Evolutionary conservation across 768 basidiomycete species (phyloP).

Genomic region (Nidularia pulvinata): DNA sequence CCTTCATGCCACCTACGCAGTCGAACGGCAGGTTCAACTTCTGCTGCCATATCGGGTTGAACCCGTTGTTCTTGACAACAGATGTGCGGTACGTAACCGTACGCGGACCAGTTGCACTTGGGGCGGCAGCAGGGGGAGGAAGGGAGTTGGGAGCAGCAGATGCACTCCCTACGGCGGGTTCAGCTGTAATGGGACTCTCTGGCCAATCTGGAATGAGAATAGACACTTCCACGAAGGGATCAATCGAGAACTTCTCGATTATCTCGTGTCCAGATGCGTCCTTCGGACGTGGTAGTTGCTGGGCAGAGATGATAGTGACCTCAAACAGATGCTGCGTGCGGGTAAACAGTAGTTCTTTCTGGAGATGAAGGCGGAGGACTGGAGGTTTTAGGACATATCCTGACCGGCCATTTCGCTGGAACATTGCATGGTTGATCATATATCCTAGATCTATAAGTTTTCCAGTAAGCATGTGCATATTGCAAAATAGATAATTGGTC

Average conservation of each 20-base stretch:
- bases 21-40: constrained; percentile 70
- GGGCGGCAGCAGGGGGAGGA: constrained; percentile 7
- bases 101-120: constrained; percentile 19
- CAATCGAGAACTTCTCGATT: constrained; percentile 49
- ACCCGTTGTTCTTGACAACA: constrained; percentile 87
- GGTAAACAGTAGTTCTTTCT: constrained; percentile 60
- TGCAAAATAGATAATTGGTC: not conserved
- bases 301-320: constrained; percentile 77
- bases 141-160: not conserved
- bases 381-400: constrained; percentile 93
- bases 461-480: no score
- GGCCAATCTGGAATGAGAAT: constrained; percentile 80
- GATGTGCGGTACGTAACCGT: constrained; percentile 58
- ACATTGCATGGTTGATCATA: constrained; percentile 97
- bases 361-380: constrained; percentile 54
- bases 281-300: constrained; percentile 83
- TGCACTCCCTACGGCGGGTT: not conserved
- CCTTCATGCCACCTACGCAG: constrained; percentile 76
- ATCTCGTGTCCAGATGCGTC: constrained; percentile 70
- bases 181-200: constrained; percentile 11
- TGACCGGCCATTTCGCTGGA: constrained; percentile 84
- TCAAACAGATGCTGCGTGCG: constrained; percentile 45
- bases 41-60: constrained; percentile 92
- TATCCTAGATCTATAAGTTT: constrained; percentile 72
- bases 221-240: constrained; percentile 76